Percentiles rank a stretch among this genome's conserved stretches.
phyloP scores from a whole-genome alignment of 148 eudicot species.

The Cornus kousa region DNA sequence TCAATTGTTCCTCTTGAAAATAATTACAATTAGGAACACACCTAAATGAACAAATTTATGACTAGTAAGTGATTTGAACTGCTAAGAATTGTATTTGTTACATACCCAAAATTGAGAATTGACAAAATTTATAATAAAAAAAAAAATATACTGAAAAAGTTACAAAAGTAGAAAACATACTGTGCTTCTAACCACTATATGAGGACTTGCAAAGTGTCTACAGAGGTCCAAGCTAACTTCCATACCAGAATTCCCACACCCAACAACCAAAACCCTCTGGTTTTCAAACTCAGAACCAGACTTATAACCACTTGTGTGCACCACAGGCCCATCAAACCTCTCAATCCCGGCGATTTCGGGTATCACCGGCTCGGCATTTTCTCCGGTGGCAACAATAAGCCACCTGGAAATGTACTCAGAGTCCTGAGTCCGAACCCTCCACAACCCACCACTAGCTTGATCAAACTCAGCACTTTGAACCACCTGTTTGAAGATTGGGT shows the following conservation, averaged over 20 bases:
- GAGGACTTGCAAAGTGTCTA: slow-evolving; percentile 51
- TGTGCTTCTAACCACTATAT: slow-evolving; percentile 66
- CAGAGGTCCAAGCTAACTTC: slow-evolving; percentile 71
- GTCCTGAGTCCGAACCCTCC: slow-evolving; percentile 46
- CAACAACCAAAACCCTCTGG: slow-evolving; percentile 63
- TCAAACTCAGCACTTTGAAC: slow-evolving; percentile 51
- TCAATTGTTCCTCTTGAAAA: not conserved
- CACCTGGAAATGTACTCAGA: slow-evolving; percentile 45
- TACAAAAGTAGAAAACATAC: slow-evolving; percentile 32
- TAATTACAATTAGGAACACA: not conserved
- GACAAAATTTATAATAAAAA: not conserved
- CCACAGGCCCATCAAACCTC: slow-evolving; percentile 41
- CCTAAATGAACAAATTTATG: not conserved
- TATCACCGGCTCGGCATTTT: slow-evolving; percentile 69
- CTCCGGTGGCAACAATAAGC: slow-evolving; percentile 78
- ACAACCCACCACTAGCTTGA: slow-evolving; percentile 11
- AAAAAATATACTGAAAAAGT: not conserved
- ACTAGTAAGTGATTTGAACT: not conserved
- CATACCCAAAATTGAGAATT: not conserved
- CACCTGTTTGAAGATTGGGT: slow-evolving; percentile 45
- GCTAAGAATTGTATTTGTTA: not conserved
- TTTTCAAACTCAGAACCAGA: slow-evolving; percentile 41
- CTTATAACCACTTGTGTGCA: slow-evolving; percentile 63
- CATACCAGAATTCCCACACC: slow-evolving; percentile 89
- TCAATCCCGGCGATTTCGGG: slow-evolving; percentile 67